phyloP scores from a whole-genome alignment of 2,329 filamentous ascomycete species.

The Keithomyces neogunnii region DNA sequence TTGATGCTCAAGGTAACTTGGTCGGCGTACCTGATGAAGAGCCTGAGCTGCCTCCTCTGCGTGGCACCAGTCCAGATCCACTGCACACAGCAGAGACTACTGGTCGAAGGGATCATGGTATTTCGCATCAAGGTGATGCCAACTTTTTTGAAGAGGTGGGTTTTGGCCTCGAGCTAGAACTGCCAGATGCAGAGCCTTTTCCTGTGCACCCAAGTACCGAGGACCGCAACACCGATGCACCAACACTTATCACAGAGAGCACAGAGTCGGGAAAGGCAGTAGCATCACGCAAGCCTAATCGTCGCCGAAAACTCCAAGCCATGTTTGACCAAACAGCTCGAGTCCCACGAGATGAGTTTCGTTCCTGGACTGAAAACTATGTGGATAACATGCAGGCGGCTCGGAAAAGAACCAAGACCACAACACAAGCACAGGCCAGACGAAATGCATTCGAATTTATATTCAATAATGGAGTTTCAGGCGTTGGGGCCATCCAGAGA shows the following conservation, averaged over 20 bases:
- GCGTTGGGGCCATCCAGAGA: constrained; percentile 16
- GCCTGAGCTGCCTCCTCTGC: constrained; percentile 33
- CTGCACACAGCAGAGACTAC: background rate
- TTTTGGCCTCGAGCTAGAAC: constrained; percentile 26
- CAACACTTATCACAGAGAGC: constrained; percentile 14
- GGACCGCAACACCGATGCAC: constrained; percentile 9
- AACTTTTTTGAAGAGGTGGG: constrained; percentile 11
- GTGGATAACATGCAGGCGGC: constrained; percentile 44
- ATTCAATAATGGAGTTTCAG: constrained; percentile 26
- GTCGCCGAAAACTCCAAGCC: constrained; percentile 16
- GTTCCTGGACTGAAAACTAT: constrained; percentile 35
- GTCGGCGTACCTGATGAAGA: constrained; percentile 32
- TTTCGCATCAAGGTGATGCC: background rate
- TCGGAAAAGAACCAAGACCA: constrained; percentile 16
- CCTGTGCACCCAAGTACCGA: constrained; percentile 14
- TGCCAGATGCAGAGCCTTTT: constrained; percentile 30
- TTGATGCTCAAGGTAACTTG: constrained; percentile 44
- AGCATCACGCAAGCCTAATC: constrained; percentile 14
- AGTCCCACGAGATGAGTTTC: constrained; percentile 27
- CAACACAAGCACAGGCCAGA: constrained; percentile 28
- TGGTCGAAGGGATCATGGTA: background rate
- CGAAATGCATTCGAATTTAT: constrained; percentile 24
- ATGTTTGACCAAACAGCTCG: constrained; percentile 25
- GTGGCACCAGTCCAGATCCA: constrained; percentile 3
- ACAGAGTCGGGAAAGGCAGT: constrained; percentile 12